These are phyloP conservation scores for Talaromyces thailandensis DNA, from an alignment of 495 filamentous ascomycete genomes.

Conservation along the genomic window DNA sequence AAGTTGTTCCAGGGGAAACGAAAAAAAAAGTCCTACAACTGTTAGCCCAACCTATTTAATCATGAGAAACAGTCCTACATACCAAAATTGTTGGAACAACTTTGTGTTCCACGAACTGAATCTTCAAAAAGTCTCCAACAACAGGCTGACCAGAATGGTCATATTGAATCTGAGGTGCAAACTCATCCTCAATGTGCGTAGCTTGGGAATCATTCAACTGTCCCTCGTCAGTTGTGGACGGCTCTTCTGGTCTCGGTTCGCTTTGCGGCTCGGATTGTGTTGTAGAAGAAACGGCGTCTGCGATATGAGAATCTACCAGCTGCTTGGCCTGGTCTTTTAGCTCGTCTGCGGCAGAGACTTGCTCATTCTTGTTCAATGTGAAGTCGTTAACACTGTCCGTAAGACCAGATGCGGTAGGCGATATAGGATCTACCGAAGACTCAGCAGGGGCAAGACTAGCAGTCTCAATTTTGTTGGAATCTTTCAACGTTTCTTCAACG, in stretches of 20 bases:
- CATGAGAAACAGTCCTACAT: slow-evolving; percentile 25
- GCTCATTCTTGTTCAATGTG: slow-evolving; percentile 36
- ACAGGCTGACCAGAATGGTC: slow-evolving; percentile 71
- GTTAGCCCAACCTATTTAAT: background rate
- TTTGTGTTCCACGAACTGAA: slow-evolving; percentile 87
- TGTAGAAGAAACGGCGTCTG: slow-evolving; percentile 50
- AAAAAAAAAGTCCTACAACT: slow-evolving; percentile 82
- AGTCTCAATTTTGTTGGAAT: slow-evolving; percentile 7
- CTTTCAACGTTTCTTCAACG: slow-evolving; percentile 7
- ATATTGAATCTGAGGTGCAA: slow-evolving; percentile 42
- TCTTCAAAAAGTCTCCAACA: slow-evolving; percentile 95
- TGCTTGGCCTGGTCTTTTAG: slow-evolving; percentile 8
- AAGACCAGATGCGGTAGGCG: slow-evolving; percentile 40
- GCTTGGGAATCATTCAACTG: background rate
- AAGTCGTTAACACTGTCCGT: slow-evolving; percentile 42
- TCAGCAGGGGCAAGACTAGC: slow-evolving; percentile 5
- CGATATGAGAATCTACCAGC: slow-evolving; percentile 35
- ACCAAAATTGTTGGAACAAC: slow-evolving; percentile 95
- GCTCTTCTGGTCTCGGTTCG: background rate
- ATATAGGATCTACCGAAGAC: slow-evolving; percentile 24
- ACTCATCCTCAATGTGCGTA: slow-evolving; percentile 20
- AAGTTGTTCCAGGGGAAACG: slow-evolving; percentile 99
- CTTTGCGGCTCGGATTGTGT: slow-evolving; percentile 12
- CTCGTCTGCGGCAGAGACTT: slow-evolving; percentile 8
- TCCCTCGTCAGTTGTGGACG: slow-evolving; percentile 2